phyloP scores from a whole-genome alignment of 2,329 filamentous ascomycete genomes.

The Diaporthe sp. region DNA sequence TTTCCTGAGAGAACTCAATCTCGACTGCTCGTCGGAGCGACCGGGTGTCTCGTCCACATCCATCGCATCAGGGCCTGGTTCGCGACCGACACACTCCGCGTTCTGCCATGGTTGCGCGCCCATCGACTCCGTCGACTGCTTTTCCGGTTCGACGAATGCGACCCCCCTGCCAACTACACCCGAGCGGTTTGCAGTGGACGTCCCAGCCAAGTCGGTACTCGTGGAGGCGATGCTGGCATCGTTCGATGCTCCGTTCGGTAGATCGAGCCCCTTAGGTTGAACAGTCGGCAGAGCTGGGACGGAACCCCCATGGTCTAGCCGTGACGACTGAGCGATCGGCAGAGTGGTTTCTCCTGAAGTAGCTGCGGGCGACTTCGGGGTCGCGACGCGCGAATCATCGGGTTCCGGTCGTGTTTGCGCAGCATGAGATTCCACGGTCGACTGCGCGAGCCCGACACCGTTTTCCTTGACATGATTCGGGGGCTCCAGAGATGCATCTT shows the following conservation, averaged over 20 bases:
- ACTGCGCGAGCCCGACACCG: background rate
- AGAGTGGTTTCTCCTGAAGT: background rate
- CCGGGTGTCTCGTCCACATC: slow-evolving; percentile 40
- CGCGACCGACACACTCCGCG: slow-evolving; percentile 37
- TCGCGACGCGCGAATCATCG: slow-evolving; percentile 20
- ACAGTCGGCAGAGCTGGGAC: background rate
- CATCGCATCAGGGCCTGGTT: slow-evolving; percentile 32
- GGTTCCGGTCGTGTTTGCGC: background rate
- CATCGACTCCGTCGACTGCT: background rate
- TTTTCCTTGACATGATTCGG: slow-evolving; percentile 8
- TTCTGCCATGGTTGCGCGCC: background rate
- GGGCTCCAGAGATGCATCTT: background rate
- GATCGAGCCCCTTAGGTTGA: background rate
- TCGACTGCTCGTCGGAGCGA: slow-evolving; percentile 40
- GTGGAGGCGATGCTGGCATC: background rate
- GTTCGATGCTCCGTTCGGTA: background rate
- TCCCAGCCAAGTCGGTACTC: background rate
- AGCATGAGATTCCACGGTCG: background rate
- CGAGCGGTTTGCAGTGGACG: background rate
- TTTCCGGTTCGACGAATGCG: slow-evolving; percentile 25
- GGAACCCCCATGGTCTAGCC: background rate
- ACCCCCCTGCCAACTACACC: slow-evolving; percentile 29
- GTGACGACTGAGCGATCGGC: background rate
- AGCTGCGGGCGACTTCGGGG: slow-evolving; percentile 10
- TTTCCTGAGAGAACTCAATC: slow-evolving; percentile 45